phyloP scores from a whole-genome alignment of 768 basidiomycete species.

The Flagelloscypha sp. region DNA sequence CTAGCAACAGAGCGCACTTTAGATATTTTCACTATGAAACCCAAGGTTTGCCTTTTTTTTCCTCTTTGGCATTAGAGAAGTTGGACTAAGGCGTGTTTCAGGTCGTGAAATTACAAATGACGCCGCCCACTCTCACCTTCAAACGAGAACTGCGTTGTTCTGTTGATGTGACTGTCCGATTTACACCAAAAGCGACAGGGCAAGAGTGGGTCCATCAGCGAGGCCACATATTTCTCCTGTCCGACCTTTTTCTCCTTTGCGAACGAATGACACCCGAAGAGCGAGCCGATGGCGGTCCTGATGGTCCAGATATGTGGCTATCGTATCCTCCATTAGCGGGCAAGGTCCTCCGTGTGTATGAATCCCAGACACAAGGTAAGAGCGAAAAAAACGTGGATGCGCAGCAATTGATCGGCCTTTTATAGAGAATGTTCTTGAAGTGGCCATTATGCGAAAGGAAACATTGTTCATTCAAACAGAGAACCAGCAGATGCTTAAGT shows the following conservation, averaged over 20 bases:
- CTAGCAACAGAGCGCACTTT: conserved; percentile 71
- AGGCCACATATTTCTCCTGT: conserved; percentile 84
- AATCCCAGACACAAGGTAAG: conserved; percentile 54
- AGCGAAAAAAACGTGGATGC: conserved; percentile 4
- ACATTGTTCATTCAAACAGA: conserved; percentile 58
- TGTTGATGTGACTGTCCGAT: conserved; percentile 61
- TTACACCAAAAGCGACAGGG: conserved; percentile 70
- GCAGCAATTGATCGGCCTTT: conserved; percentile 4
- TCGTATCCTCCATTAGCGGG: conserved; percentile 93
- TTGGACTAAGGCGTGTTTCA: conserved; percentile 21
- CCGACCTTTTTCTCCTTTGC: conserved; percentile 87
- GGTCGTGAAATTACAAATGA: conserved; percentile 88
- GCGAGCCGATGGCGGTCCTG: conserved; percentile 34
- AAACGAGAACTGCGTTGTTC: conserved; percentile 69
- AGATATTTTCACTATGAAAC: conserved; percentile 94
- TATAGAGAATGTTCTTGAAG: conserved; percentile 62
- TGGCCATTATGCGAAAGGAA: conserved; percentile 87
- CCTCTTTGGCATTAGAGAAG: conserved; percentile 4
- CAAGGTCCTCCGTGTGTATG: conserved; percentile 74
- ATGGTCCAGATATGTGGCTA: conserved; percentile 81
- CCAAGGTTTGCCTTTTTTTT: conserved; percentile 50
- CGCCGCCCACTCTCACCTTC: conserved; percentile 70
- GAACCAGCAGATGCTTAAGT: conserved; percentile 50
- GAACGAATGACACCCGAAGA: conserved; percentile 75
- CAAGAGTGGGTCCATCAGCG: conserved; percentile 63